These are phyloP conservation scores for Seminavis robusta DNA, from an alignment of 108 stramenopile species.

Conservation along the genomic window DNA sequence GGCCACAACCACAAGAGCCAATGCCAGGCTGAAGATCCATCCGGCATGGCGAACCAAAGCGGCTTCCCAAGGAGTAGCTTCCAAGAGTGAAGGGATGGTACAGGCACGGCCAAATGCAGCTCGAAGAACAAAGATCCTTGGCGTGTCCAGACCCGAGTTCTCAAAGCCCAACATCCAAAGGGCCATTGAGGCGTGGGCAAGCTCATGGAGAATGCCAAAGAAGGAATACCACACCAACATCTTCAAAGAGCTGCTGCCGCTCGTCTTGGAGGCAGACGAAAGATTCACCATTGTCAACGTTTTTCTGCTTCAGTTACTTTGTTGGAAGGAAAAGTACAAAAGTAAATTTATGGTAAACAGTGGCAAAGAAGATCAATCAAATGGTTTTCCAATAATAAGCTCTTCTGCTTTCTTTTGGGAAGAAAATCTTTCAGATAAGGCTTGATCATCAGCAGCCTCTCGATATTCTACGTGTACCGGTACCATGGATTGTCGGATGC, in stretches of 20 bases:
- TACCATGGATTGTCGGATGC: too few relatives aligned
- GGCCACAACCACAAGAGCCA: constrained; percentile 6
- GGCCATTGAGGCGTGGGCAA: constrained; percentile 37
- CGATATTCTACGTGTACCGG: not conserved
- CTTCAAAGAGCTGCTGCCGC: constrained; percentile 1
- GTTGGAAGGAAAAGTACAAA: too few relatives aligned
- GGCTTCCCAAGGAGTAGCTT: not conserved
- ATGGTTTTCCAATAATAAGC: not conserved
- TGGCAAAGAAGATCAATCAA: too few relatives aligned
- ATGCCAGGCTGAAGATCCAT: constrained; percentile 59
- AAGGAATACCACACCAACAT: constrained; percentile 36
- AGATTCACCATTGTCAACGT: not conserved
- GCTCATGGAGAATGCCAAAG: constrained; percentile 65
- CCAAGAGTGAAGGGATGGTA: not conserved
- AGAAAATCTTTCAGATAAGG: not conserved
- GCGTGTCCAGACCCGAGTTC: too few relatives aligned
- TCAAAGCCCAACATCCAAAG: constrained; percentile 1
- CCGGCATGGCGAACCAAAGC: constrained; percentile 42
- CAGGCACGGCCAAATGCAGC: not conserved
- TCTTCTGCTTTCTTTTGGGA: not conserved
- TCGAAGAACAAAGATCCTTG: too few relatives aligned
- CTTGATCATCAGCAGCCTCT: not conserved
- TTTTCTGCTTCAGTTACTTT: not conserved
- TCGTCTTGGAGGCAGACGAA: not conserved
- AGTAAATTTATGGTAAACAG: too few relatives aligned